Evolutionary conservation across 768 basidiomycete genomes (phyloP).

Genomic region (Podaxis mareebaensis): DNA sequence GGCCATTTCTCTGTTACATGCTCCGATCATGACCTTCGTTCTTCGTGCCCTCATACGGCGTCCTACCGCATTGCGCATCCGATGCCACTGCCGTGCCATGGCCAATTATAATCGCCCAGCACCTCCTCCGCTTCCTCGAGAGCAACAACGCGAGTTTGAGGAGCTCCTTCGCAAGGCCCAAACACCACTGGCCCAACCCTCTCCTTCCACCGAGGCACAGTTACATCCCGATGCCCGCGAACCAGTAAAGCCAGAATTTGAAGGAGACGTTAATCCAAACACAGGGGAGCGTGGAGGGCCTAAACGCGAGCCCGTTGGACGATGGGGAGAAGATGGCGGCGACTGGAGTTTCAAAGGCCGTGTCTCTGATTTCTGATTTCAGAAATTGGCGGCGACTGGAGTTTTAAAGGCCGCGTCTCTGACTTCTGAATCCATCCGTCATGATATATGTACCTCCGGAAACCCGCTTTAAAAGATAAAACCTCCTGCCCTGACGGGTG

Average conservation of each 20-base stretch:
- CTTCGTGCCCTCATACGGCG: not conserved
- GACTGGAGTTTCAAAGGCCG: constrained; percentile 94
- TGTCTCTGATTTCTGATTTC: constrained; percentile 75
- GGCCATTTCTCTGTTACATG: not conserved
- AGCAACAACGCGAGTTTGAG: constrained; percentile 86
- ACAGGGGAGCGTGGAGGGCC: constrained; percentile 90
- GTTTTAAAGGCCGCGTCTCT: constrained; percentile 86
- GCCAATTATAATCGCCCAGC: constrained; percentile 56
- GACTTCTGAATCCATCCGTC: constrained; percentile 57
- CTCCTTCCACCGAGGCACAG: constrained; percentile 36
- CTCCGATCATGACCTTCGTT: not conserved
- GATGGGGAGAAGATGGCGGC: constrained; percentile 56
- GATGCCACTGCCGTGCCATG: constrained; percentile 21
- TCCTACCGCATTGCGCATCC: not conserved
- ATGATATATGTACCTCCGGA: too few relatives aligned
- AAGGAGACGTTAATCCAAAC: constrained; percentile 75
- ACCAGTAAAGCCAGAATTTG: constrained; percentile 66
- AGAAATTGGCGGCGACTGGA: constrained; percentile 75
- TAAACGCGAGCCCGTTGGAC: constrained; percentile 77
- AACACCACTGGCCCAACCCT: constrained; percentile 35
- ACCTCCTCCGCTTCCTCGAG: constrained; percentile 73
- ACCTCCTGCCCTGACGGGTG: too few relatives aligned
- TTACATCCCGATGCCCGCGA: constrained; percentile 71
- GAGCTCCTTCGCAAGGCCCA: constrained; percentile 70
- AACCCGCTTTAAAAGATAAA: too few relatives aligned